Evolutionary conservation across 495 filamentous ascomycete genomes (phyloP), one percentile per base, ranked within the genome.

Genomic region (Aspergillus asperescens): DNA sequence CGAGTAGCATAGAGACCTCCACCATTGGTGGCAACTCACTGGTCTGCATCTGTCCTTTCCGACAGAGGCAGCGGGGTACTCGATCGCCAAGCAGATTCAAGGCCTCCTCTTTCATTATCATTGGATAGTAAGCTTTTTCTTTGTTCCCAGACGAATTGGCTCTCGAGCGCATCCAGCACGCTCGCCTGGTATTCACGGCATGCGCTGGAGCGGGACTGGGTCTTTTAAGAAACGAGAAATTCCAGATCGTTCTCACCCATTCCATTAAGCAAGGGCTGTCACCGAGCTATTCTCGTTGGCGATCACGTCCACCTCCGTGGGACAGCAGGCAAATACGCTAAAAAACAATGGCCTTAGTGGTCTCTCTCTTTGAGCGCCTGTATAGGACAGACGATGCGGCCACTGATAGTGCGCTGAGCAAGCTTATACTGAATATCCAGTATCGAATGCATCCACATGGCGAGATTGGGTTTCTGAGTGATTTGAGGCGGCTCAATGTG

Each of bases 401-500:
- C 20, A 24, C 20, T 13, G 22, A 34, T 25, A 7, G 16, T 12
- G 45, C 22, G 20, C 25, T 48, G 19, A 37, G 45, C 18, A 48
- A 37, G 22, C 29, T 35, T 4, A 48, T 48, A 31, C 45, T 48
- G 13, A 23, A 48, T 4, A 19, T 48, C 4, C 45, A 48, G 31
- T 48, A 48, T 24, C 45, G 45, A 24, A 48, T 48, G 45, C 45
- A 48, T 35, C 45, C 45, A 16, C 45, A 48, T 38, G 45, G 45
- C 7, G 45, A 48, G 18, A 34, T 38, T 20, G 45, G 45, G 15
- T 48, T 48, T 23, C 19, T 37, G 10, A 48, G 45, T 16, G 45
- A 48, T 31, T 35, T 48, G 29, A 48, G 45, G 18, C 45, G 45
- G 5, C 45, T 48, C 31, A 48, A 48, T 48, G 45, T 48, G 15